phyloP scores from a whole-genome alignment of 2,329 filamentous ascomycete species.

The Xylaria sp. region DNA sequence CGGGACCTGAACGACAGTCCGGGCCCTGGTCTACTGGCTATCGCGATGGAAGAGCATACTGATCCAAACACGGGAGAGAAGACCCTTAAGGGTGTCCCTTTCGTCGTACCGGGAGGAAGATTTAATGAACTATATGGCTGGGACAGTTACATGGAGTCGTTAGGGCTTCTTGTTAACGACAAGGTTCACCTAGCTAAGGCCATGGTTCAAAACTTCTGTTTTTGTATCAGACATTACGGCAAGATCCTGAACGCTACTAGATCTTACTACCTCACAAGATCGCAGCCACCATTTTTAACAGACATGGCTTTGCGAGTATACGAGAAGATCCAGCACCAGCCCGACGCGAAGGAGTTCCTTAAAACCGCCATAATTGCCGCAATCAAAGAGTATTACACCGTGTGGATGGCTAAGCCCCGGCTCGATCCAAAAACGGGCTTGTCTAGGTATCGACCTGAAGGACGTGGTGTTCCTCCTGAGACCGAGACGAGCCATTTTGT shows the following conservation, averaged over 20 bases:
- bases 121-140: constrained; percentile 99
- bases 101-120: constrained; percentile 95
- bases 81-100: constrained; percentile 83
- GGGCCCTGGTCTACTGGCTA: constrained; percentile 88
- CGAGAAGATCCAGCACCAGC: constrained; percentile 89
- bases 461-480: constrained; percentile 88
- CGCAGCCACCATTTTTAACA: constrained; percentile 95
- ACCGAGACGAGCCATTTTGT: constrained; percentile 89
- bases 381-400: constrained; percentile 95
- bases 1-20: constrained; percentile 87
- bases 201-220: constrained; percentile 97
- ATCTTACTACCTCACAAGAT: constrained; percentile 93
- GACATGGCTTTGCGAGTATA: constrained; percentile 97
- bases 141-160: constrained; percentile 98
- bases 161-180: constrained; percentile 88
- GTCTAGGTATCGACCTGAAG: constrained; percentile 85
- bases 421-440: constrained; percentile 81
- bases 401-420: constrained; percentile 85
- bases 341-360: constrained; percentile 83
- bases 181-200: constrained; percentile 87
- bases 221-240: constrained; percentile 97
- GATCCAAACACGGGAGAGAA: constrained; percentile 76
- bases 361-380: constrained; percentile 83
- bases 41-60: constrained; percentile 83
- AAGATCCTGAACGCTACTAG: constrained; percentile 98